phyloP scores from a whole-genome alignment of 2,329 filamentous ascomycete species.

The Apiospora kogelbergensis region DNA sequence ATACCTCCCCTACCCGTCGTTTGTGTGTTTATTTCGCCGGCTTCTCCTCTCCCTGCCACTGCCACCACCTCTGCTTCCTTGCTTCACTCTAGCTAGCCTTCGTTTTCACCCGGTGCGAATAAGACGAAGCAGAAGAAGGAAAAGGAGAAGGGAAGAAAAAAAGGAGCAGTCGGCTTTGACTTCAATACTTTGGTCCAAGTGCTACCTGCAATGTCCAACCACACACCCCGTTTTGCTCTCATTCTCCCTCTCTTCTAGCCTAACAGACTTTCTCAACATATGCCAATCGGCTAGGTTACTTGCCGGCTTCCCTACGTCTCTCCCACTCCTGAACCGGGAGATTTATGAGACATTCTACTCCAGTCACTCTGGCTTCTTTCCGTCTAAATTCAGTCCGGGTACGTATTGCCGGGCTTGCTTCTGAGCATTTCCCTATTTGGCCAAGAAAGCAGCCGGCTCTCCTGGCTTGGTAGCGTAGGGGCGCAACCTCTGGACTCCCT shows the following conservation, averaged over 20 bases:
- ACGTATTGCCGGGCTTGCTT: not conserved
- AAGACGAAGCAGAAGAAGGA: not conserved
- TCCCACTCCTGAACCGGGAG: not conserved
- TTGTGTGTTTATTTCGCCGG: not conserved
- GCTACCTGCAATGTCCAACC: conserved; percentile 4
- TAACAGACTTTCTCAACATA: conserved; percentile 5
- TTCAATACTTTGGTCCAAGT: conserved; percentile 3
- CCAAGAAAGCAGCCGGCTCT: not conserved
- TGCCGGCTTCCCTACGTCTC: not conserved
- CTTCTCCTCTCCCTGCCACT: not conserved
- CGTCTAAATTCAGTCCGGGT: not conserved
- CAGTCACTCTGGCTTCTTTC: not conserved
- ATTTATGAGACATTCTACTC: conserved; percentile 6
- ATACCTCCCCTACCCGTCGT: not conserved
- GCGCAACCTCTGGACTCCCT: not conserved
- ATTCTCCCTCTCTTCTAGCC: conserved; percentile 8
- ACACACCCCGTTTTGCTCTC: conserved; percentile 3
- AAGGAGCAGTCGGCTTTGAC: not conserved
- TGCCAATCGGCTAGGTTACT: conserved; percentile 2
- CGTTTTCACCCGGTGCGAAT: not conserved
- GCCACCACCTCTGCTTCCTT: not conserved
- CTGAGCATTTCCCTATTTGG: not conserved
- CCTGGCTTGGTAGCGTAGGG: not conserved
- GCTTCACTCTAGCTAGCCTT: not conserved
- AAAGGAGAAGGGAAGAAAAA: too few relatives aligned